Evolutionary conservation across 345 rosid genomes (phyloP), one percentile per base, ranked within the genome.

Genomic region (Arabis hirsuta): DNA sequence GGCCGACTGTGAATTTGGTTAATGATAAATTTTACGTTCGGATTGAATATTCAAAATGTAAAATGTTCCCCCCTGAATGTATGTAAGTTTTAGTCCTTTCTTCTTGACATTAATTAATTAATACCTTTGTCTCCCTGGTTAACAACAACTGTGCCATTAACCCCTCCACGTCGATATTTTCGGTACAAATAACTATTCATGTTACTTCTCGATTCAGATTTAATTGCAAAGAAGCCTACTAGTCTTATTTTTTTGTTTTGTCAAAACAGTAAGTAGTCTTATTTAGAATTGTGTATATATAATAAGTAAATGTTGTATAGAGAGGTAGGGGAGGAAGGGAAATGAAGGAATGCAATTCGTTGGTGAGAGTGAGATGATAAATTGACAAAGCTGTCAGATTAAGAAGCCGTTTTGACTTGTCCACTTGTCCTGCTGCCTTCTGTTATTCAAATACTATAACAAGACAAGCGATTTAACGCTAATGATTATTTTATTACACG

Each of bases 11-110:
- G 57, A 73, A 82, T 51, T 81, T 74, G 82, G 87, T 87, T 87
- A 68, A 87, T 81, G 71, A 73, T 62, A 73, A 76, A 27, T 75
- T 89, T 87, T 78, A 80, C 82, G 88, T 90, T 92, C 92, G 96
- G 79, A 78, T 58, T 74, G 67, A 65, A 65, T 64, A 26, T 73
- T 86, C 78, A 71, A 84, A 84, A 81, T 53, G 70, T 44, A 32
- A 11, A 22, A 67, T 42, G 54, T 60, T 52, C 13, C 38, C 13
- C 27, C 13, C 29, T 69, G 60, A 50, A 41, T 22, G 46, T 16
- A 16, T 16, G 16, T 16, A 16, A 16, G 16, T 16, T 16, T 16
- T 16, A 16, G 16, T 48, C 56, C 27, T 58, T 70, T 56, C 39
- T 8, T 4, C 34, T 55, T 68, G 11, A 12, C 73, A 46, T 46